phyloP scores from a whole-genome alignment of 202 grass and related monocot species.

The Elaeis oleifera region DNA sequence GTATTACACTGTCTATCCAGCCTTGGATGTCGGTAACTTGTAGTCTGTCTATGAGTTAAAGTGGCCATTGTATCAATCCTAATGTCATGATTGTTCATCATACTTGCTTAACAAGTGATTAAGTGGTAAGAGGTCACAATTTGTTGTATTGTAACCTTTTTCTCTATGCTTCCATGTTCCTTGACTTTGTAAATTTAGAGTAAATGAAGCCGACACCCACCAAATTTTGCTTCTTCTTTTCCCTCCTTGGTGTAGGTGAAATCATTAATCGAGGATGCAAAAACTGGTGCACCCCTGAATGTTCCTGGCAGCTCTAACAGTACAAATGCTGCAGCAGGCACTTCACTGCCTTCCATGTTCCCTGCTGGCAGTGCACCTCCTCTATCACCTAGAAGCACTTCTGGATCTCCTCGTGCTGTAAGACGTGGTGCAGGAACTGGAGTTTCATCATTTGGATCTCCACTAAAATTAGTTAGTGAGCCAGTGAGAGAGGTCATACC shows the following conservation, averaged over 20 bases:
- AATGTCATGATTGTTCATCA: not conserved
- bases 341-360: slow-evolving; percentile 88
- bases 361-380: slow-evolving; percentile 91
- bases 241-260: slow-evolving; percentile 48
- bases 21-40: too few relatives aligned
- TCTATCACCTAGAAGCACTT: slow-evolving; percentile 84
- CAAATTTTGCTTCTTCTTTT: slow-evolving; percentile 1
- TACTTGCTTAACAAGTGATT: too few relatives aligned
- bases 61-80: not conserved
- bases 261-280: slow-evolving; percentile 85
- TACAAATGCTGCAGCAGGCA: slow-evolving; percentile 46
- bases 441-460: slow-evolving; percentile 74
- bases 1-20: too few relatives aligned
- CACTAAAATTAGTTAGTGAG: slow-evolving; percentile 94
- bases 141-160: too few relatives aligned
- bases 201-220: too few relatives aligned
- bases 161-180: too few relatives aligned
- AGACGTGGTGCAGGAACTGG: slow-evolving; percentile 54
- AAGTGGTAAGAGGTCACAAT: too few relatives aligned
- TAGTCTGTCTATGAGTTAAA: too few relatives aligned
- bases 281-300: slow-evolving; percentile 50
- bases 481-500: slow-evolving; percentile 93
- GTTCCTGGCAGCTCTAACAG: slow-evolving; percentile 43
- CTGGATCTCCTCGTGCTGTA: slow-evolving; percentile 78
- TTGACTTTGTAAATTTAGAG: too few relatives aligned